Evolutionary conservation across 2,329 filamentous ascomycete species (phyloP).

Genomic region (Verticillium longisporum): DNA sequence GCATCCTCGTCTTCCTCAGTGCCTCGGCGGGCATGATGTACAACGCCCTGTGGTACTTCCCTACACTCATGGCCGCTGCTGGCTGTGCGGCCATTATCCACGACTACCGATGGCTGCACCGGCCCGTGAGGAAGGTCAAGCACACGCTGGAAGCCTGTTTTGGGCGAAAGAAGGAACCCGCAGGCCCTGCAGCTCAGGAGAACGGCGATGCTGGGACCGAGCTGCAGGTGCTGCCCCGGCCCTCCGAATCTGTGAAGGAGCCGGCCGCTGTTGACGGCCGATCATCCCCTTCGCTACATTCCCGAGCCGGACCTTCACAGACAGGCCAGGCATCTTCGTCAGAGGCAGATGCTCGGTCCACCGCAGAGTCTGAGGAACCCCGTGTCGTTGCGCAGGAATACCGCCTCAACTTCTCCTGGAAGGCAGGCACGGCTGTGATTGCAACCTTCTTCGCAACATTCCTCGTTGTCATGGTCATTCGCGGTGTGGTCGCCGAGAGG

Average conservation of each 20-base stretch:
- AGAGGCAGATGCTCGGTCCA: not conserved
- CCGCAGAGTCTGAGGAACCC: not conserved
- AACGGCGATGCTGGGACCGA: not conserved
- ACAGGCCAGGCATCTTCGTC: not conserved
- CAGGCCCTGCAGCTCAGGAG: constrained; percentile 2
- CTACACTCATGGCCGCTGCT: constrained; percentile 50
- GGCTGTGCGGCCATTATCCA: constrained; percentile 47
- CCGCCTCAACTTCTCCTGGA: constrained; percentile 36
- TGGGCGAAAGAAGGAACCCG: not conserved
- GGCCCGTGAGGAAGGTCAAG: constrained; percentile 14
- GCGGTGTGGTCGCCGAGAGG: constrained; percentile 28
- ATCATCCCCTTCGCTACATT: not conserved
- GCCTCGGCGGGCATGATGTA: constrained; percentile 62
- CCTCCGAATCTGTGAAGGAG: not conserved
- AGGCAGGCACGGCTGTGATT: constrained; percentile 33
- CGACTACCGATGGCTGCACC: constrained; percentile 48
- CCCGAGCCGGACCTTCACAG: not conserved
- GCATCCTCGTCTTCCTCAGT: constrained; percentile 56
- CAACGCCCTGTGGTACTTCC: constrained; percentile 71
- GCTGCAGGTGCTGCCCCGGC: not conserved
- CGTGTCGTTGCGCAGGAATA: constrained; percentile 25
- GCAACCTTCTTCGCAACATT: constrained; percentile 49
- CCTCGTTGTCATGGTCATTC: constrained; percentile 44
- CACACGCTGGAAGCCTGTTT: not conserved
- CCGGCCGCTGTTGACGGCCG: not conserved